These are phyloP conservation scores for Hapsidospora chrysogenum DNA, from an alignment of 495 filamentous ascomycete genomes.

Conservation along the genomic window DNA sequence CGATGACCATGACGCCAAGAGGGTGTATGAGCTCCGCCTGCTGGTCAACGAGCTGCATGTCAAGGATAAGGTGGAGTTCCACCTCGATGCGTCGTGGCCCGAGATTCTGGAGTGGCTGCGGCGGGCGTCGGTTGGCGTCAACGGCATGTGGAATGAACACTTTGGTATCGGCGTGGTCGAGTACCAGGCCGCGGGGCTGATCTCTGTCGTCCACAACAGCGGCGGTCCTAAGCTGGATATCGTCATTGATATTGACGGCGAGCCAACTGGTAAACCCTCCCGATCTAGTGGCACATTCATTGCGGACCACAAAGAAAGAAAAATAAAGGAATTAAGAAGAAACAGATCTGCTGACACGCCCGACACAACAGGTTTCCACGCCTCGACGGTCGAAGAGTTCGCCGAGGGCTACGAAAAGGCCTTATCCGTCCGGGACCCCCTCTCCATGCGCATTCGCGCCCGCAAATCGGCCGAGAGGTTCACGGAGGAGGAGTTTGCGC, in stretches of 20 bases:
- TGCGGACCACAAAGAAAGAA: neutral
- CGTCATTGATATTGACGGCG: constrained; percentile 59
- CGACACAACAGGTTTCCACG: constrained; percentile 52
- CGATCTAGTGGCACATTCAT: constrained; percentile 2
- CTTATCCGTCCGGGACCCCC: constrained; percentile 44
- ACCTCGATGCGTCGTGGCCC: constrained; percentile 76
- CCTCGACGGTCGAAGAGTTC: constrained; percentile 58
- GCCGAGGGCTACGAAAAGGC: constrained; percentile 63
- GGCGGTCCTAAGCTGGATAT: constrained; percentile 91
- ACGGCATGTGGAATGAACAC: constrained; percentile 99
- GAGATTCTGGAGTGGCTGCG: constrained; percentile 65
- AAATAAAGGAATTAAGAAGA: neutral
- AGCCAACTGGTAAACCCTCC: constrained; percentile 50
- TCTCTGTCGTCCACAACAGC: constrained; percentile 79
- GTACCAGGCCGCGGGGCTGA: constrained; percentile 88
- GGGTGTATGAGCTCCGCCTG: constrained; percentile 81
- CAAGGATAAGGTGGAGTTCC: constrained; percentile 67
- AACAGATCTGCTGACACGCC: neutral
- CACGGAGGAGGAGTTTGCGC: constrained; percentile 69
- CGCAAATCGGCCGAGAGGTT: constrained; percentile 64
- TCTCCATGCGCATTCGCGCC: constrained; percentile 55
- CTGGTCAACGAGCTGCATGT: constrained; percentile 77
- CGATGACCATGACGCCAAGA: constrained; percentile 63
- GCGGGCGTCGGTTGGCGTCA: constrained; percentile 65
- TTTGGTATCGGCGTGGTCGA: constrained; percentile 98